These are phyloP conservation scores for Dorcoceras hygrometricum DNA, from an alignment of 257 asterid species.

Conservation along the genomic window DNA sequence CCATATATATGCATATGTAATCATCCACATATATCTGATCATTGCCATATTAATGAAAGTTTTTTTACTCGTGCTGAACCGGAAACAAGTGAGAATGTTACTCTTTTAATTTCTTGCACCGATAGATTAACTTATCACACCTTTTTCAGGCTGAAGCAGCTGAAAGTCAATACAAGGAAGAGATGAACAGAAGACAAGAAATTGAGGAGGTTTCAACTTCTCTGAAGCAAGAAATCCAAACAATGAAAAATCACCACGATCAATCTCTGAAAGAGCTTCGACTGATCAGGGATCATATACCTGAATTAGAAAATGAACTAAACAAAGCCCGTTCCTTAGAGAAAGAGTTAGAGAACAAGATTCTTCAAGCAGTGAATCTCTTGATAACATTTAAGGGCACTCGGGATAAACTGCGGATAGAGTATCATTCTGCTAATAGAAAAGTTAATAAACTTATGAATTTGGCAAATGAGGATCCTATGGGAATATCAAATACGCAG, in stretches of 20 bases:
- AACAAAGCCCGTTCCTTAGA: constrained; percentile 48
- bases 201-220: constrained; percentile 45
- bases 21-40: background rate
- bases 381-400: constrained; percentile 60
- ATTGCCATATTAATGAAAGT: background rate
- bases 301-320: constrained; percentile 58
- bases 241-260: constrained; percentile 41
- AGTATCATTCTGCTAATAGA: constrained; percentile 55
- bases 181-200: constrained; percentile 40
- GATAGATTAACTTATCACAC: constrained; percentile 20
- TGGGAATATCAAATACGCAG: constrained; percentile 32
- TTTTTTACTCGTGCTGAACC: background rate
- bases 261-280: constrained; percentile 43
- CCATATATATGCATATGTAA: background rate
- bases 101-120: background rate
- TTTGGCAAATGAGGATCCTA: constrained; percentile 37
- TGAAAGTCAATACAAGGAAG: constrained; percentile 46
- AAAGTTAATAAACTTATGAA: constrained; percentile 44
- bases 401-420: constrained; percentile 69
- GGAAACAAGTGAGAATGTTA: background rate
- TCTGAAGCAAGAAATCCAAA: constrained; percentile 56
- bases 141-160: constrained; percentile 58
- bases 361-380: constrained; percentile 85
- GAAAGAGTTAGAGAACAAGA: constrained; percentile 82
- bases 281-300: constrained; percentile 47